Evolutionary conservation across 768 basidiomycete genomes (phyloP), one percentile per base, ranked within the genome.

Genomic region (Tricholoma sp.): DNA sequence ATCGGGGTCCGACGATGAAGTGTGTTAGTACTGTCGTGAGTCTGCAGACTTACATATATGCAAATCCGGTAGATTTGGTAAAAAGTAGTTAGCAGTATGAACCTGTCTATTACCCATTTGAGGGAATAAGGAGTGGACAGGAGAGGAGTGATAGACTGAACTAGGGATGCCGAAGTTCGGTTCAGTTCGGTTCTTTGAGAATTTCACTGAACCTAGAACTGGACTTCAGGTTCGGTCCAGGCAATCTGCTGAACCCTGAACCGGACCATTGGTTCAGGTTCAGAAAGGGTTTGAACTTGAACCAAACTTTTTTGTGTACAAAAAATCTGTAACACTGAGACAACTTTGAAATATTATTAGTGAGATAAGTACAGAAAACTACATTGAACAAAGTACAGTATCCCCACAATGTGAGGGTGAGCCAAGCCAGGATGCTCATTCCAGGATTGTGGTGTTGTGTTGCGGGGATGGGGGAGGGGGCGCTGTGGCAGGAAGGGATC

Each of bases 11-110:
- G n/a, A n/a, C 22, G 98, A n/a, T n/a, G n/a, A n/a, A n/a, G n/a
- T n/a, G n/a, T n/a, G n/a, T n/a, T n/a, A n/a, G n/a, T n/a, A n/a
- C n/a, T n/a, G n/a, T n/a, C n/a, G n/a, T n/a, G n/a, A n/a, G n/a
- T n/a, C n/a, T n/a, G n/a, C n/a, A n/a, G n/a, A n/a, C n/a, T n/a
- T n/a, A n/a, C n/a, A n/a, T n/a, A n/a, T n/a, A n/a, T n/a, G n/a
- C n/a, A n/a, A 72, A 70, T 97, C 94, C 5, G 97, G 97, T 57
- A 99, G 72, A 74, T 98, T 91, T 6, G 96, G 97, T 61, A 98
- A 72, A 73, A 98, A 98, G 74, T 98, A 96, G 68, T 98, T 99
- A 99, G 83, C 6, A 98, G 78, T 66, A 98, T 90, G 72, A 98
- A 98, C 75, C 98, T 97, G 71, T 99, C 96, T 67, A 99, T 96